These are phyloP conservation scores for Irpex rosettiformis DNA, from an alignment of 1,284 basidiomycete species.

Conservation along the genomic window DNA sequence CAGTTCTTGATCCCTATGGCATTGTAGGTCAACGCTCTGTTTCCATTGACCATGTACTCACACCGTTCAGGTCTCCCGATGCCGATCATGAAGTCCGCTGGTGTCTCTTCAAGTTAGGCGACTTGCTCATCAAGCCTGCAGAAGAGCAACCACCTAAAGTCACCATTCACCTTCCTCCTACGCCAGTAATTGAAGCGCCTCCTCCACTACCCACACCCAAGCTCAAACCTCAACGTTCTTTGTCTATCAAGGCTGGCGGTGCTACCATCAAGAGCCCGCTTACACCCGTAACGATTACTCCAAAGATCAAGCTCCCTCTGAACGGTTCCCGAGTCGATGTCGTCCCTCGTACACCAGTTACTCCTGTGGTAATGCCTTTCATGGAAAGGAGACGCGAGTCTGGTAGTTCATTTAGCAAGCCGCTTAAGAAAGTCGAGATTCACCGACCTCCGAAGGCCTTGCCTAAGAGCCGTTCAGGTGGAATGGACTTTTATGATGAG, in stretches of 20 bases:
- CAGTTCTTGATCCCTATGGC: constrained; percentile 80
- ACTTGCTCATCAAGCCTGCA: constrained; percentile 80
- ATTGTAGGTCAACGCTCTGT: constrained; percentile 47
- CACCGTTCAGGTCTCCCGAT: constrained; percentile 52
- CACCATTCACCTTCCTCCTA: constrained; percentile 80
- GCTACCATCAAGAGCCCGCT: constrained; percentile 42
- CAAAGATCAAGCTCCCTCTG: constrained; percentile 54
- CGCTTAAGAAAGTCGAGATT: constrained; percentile 25
- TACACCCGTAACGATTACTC: constrained; percentile 38
- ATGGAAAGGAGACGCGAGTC: constrained; percentile 3
- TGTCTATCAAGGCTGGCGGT: constrained; percentile 39
- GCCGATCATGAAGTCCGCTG: constrained; percentile 88
- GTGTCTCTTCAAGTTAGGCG: constrained; percentile 89
- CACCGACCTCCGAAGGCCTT: constrained; percentile 40
- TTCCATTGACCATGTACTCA: constrained; percentile 9
- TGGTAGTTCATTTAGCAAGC: constrained; percentile 23
- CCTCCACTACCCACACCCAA: constrained; percentile 51
- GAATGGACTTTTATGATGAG: constrained; percentile 81
- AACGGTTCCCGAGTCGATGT: constrained; percentile 27
- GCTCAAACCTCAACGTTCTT: constrained; percentile 34
- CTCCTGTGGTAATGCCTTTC: constrained; percentile 11
- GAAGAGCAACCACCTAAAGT: constrained; percentile 86
- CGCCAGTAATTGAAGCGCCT: constrained; percentile 61
- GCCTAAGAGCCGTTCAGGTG: constrained; percentile 74
- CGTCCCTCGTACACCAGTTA: constrained; percentile 23